Evolutionary conservation across 805 yeast genomes (phyloP), one percentile per base, ranked within the genome.

Genomic region (Saccharomycodes ludwigii): DNA sequence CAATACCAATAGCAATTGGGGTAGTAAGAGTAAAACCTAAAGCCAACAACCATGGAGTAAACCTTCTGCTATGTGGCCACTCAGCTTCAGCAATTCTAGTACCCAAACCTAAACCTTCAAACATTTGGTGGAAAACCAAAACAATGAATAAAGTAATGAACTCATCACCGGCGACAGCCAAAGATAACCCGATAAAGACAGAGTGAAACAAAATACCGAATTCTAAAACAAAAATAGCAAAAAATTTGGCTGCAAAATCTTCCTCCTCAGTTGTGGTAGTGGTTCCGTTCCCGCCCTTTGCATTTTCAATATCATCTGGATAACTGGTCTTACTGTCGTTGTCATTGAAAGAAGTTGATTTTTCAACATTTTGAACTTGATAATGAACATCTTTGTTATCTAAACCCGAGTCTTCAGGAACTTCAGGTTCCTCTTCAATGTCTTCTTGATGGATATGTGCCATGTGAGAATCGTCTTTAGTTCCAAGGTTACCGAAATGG

Each of bases 91-190:
- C 78, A 22, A 79, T 63, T 53, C 94, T 70, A 6, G 88, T 68
- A 16, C 94, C 94, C 41, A 83, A 61, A 37, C 94, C 94, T 30
- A 83, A 63, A 30, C 94, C 94, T 58, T 82, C 94, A 48, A 82
- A 82, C 62, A 75, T 63, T 55, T 82, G 94, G 51, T 83, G 85
- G 63, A 72, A 73, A 4, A 75, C 69, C 27, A 68, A 40, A n/a
- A 68, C 94, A 39, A 77, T 66, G 52, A 77, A 81, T 30, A 82
- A 59, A 5, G 81, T 68, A 36, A 61, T 68, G 48, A 81, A 82
- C 49, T 78, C 88, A 2, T 71, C 77, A 30, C 86, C 91, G 4
- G 91, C 63, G 12, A 79, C 79, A 2, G 91, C 81, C 28, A 82
- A 61, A 0, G 91, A 66, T 31, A 83, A 61, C 17, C 94, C 94